These are phyloP conservation scores for Dipteronia sinensis DNA, from an alignment of 345 rosid species.

Conservation along the genomic window DNA sequence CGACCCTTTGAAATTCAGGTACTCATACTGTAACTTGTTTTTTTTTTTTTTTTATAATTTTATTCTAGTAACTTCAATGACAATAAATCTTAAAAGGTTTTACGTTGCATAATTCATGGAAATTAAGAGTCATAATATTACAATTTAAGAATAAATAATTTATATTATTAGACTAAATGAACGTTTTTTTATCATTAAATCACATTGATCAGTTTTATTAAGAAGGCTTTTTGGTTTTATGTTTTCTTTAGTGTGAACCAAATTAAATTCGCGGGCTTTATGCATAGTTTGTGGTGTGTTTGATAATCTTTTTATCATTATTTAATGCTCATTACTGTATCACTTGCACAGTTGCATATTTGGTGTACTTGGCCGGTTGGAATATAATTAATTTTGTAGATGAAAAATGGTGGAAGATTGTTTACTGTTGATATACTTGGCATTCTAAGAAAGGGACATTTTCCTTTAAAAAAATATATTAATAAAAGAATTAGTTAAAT, in stretches of 20 bases:
- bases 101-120: background rate
- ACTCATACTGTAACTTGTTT: conserved; percentile 5
- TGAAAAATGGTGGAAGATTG: conserved; percentile 11
- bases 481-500: background rate
- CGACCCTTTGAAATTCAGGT: conserved; percentile 83
- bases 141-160: background rate
- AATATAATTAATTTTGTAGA: conserved; percentile 11
- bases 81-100: too few species aligned
- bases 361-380: conserved; percentile 20
- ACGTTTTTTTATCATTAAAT: too few species aligned
- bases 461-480: background rate
- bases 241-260: conserved; percentile 16
- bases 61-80: too few species aligned
- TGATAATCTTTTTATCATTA: background rate
- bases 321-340: conserved; percentile 6
- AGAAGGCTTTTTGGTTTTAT: conserved; percentile 13
- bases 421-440: conserved; percentile 21
- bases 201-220: background rate
- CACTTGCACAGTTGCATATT: background rate
- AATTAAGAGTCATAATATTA: background rate
- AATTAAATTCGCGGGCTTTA: conserved; percentile 17
- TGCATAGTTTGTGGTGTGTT: conserved; percentile 9
- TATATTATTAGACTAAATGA: too few species aligned
- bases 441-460: conserved; percentile 43
- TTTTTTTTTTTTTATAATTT: too few species aligned